phyloP scores from a whole-genome alignment of 352 stramenopile genomes.

The Phytopythium oedochilum region DNA sequence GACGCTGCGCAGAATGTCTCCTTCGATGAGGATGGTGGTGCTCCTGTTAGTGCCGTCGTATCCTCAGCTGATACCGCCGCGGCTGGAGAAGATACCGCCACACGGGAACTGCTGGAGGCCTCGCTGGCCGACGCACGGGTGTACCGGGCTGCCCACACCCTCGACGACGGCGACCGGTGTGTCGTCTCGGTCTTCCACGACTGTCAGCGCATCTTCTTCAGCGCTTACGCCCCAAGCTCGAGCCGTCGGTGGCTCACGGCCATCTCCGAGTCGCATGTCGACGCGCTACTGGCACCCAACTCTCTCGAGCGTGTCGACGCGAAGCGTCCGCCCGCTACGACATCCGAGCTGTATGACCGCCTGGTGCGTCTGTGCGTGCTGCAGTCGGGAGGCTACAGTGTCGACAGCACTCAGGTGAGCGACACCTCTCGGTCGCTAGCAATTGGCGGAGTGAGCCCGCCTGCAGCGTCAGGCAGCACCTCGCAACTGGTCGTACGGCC shows the following conservation, averaged over 20 bases:
- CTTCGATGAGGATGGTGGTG: not conserved
- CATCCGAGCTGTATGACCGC: slow-evolving; percentile 56
- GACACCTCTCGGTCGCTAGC: not conserved
- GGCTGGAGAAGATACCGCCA: slow-evolving; percentile 12
- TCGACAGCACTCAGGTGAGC: not conserved
- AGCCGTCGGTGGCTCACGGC: slow-evolving; percentile 46
- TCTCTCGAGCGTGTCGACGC: slow-evolving; percentile 37
- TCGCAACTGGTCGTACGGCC: slow-evolving; percentile 41
- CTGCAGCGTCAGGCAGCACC: not conserved
- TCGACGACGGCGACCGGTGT: slow-evolving; percentile 38
- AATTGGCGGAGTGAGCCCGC: not conserved
- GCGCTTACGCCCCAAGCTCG: slow-evolving; percentile 51
- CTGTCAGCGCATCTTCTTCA: slow-evolving; percentile 62
- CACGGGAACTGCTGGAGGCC: slow-evolving; percentile 53
- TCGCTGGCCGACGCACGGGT: slow-evolving; percentile 60
- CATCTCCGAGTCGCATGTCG: slow-evolving; percentile 51
- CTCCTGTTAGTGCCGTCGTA: not conserved
- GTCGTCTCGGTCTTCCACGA: slow-evolving; percentile 73
- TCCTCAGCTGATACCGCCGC: not conserved
- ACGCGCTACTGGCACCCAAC: slow-evolving; percentile 58
- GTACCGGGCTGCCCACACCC: slow-evolving; percentile 41
- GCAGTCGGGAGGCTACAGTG: slow-evolving; percentile 11
- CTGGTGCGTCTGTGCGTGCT: slow-evolving; percentile 55
- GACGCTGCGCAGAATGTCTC: not conserved
- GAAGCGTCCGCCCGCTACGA: slow-evolving; percentile 37